phyloP scores from a whole-genome alignment of 768 basidiomycete genomes.

The Suillus sp. region DNA sequence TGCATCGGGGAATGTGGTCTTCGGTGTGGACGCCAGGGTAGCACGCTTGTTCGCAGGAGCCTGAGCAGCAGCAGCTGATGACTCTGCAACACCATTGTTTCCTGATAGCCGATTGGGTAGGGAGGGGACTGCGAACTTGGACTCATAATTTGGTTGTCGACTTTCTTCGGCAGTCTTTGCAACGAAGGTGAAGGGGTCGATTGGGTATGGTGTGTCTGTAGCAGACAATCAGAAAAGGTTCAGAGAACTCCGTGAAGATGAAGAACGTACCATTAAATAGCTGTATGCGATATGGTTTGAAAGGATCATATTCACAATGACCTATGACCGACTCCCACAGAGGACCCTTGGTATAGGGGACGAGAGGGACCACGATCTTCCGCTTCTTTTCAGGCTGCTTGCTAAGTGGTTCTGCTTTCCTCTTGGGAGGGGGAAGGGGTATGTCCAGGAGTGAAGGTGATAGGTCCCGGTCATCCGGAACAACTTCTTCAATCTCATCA shows the following conservation, averaged over 20 bases:
- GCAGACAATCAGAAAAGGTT: constrained; percentile 11
- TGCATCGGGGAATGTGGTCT: constrained; percentile 67
- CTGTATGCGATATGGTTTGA: constrained; percentile 75
- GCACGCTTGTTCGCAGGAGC: constrained; percentile 31
- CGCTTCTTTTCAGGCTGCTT: constrained; percentile 65
- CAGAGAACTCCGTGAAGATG: constrained; percentile 9
- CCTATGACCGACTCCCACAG: constrained; percentile 75
- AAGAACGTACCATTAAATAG: constrained; percentile 74
- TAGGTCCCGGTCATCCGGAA: constrained; percentile 42
- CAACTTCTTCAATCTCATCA: constrained; percentile 67
- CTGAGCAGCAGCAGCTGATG: constrained; percentile 19
- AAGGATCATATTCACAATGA: constrained; percentile 65
- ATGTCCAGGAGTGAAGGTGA: constrained; percentile 35
- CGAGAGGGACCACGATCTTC: constrained; percentile 74
- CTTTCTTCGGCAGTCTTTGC: constrained; percentile 48
- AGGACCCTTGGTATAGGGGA: constrained; percentile 83
- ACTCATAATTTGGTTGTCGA: constrained; percentile 25
- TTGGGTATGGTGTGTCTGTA: constrained; percentile 68
- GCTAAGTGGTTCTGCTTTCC: constrained; percentile 49
- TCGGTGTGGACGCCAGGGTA: constrained; percentile 37
- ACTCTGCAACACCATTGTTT: constrained; percentile 19
- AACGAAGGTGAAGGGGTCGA: constrained; percentile 79
- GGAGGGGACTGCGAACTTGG: constrained; percentile 49
- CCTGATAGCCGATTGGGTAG: constrained; percentile 42
- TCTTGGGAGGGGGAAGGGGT: constrained; percentile 36